phyloP scores from a whole-genome alignment of 257 asterid genomes.

The Coffea canephora region DNA sequence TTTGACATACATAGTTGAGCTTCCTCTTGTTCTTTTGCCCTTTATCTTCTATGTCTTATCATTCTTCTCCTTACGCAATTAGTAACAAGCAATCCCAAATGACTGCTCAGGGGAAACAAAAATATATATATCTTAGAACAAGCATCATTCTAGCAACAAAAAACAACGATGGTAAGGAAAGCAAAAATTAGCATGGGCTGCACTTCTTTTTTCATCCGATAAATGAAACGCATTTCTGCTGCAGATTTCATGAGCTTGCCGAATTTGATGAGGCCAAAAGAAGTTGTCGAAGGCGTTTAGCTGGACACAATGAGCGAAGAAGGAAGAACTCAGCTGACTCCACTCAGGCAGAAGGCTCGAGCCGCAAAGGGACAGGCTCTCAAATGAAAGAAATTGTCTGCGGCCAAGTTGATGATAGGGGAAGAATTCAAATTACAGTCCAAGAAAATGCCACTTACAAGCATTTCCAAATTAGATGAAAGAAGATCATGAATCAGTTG shows the following conservation, averaged over 20 bases:
- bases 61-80: background rate
- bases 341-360: slow-evolving; percentile 37
- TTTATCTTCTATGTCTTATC: background rate
- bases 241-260: slow-evolving; percentile 36
- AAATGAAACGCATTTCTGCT: background rate
- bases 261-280: slow-evolving; percentile 39
- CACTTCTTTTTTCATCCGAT: background rate
- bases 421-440: slow-evolving; percentile 35
- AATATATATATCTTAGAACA: too few species aligned
- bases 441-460: slow-evolving; percentile 49
- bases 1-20: background rate
- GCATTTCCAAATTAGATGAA: slow-evolving; percentile 43
- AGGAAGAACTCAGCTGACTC: slow-evolving; percentile 46
- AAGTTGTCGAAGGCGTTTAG: slow-evolving; percentile 41
- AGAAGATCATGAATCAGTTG: background rate
- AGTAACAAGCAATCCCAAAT: background rate
- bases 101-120: background rate
- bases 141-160: background rate
- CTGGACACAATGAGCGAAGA: slow-evolving; percentile 69
- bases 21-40: background rate
- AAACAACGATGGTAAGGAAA: background rate
- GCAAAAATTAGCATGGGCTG: background rate
- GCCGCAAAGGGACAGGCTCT: slow-evolving; percentile 20
- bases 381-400: slow-evolving; percentile 30
- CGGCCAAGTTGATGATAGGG: slow-evolving; percentile 52